Percentiles rank a stretch among this genome's conserved stretches.
Conservation (phyloP, 2,329 filamentous ascomycete species). For the Aurifilum marmelostoma region DNA sequence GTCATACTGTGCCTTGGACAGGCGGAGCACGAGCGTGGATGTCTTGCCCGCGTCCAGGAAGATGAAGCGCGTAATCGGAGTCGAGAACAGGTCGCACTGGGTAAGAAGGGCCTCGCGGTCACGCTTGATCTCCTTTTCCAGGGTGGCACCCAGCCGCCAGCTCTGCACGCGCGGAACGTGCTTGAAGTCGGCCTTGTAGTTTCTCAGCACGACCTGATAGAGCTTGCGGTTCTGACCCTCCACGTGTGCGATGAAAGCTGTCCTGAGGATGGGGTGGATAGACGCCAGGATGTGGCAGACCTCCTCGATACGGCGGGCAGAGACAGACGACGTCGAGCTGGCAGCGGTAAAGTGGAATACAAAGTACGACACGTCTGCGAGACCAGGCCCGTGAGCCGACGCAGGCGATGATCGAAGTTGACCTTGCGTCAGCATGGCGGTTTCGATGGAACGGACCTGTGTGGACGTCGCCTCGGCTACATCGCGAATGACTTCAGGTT, state of each 20-base stretch:
- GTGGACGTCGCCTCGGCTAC: constrained; percentile 52
- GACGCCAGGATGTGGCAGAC: constrained; percentile 49
- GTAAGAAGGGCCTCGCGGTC: constrained; percentile 40
- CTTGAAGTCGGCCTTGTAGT: constrained; percentile 48
- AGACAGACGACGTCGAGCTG: constrained; percentile 28
- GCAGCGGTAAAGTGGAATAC: constrained; percentile 49
- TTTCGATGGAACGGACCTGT: constrained; percentile 53
- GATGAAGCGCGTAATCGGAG: constrained; percentile 53
- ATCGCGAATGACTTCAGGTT: constrained; percentile 49
- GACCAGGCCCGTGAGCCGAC: constrained; percentile 37
- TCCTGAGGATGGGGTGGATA: constrained; percentile 57
- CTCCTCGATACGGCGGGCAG: constrained; percentile 41
- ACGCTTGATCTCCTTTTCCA: constrained; percentile 47
- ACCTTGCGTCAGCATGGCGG: constrained; percentile 42
- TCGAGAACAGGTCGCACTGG: constrained; percentile 43
- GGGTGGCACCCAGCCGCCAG: constrained; percentile 44
- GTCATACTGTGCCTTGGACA: constrained; percentile 55
- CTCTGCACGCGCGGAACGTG: constrained; percentile 44
- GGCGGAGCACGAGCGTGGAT: constrained; percentile 50
- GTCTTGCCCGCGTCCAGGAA: constrained; percentile 53
- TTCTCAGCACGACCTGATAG: constrained; percentile 52
- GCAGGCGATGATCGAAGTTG: constrained; percentile 13
- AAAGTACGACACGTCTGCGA: constrained; percentile 52
- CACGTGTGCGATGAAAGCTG: constrained; percentile 52
- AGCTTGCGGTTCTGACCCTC: constrained; percentile 43